Base-by-base conservation (phyloP, 164 flowering plant species). In the Stephania cephalantha region DNA sequence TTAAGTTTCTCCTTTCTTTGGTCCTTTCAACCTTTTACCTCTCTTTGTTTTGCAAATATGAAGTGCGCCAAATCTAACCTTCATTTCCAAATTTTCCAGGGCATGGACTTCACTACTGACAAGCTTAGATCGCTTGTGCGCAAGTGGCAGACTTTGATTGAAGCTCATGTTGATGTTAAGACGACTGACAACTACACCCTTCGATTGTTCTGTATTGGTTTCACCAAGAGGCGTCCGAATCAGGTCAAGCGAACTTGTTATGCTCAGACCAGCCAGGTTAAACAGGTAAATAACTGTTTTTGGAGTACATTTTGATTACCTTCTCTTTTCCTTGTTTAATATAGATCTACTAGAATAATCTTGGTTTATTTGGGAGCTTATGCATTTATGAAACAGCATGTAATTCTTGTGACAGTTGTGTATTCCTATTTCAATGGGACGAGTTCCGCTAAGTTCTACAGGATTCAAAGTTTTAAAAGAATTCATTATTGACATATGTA, bases 201-300 rank as follows among this genome's bases (percentile, higher is more conserved):
- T 45, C 22, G 76, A 65, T 29, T 74, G 76, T 74, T 74, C 50
- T 74, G 76, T 52, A 74, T 74, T 52, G 76, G 76, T n/a, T 73
- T 73, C 13, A 73, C 75, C 5, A 63, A 45, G 69, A 61, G 75
- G 45, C 75, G 48, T 17, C 70, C 76, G 17, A 74, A 74, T 30
- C 76, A 74, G 31, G 76, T 74, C 65, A 74, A 74, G 76, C 46
- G 76, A 7, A 74, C 76, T 68, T 67, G 50, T 35, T 74, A 74
- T 48, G 76, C 76, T 9, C 76, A 74, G 31, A 22, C 71, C 10
- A 74, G 71, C 46, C 76, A 74, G 65, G 68, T 74, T 45, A 48
- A 65, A 50, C 73, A 50, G 73, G 73, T 71, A 71, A 18, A 2
- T 46, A 6, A 9, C 5, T 17, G 55, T 46, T 46, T 71, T 46